Conservation (phyloP, 495 filamentous ascomycete genomes). For the Aspergillus sparsus region DNA sequence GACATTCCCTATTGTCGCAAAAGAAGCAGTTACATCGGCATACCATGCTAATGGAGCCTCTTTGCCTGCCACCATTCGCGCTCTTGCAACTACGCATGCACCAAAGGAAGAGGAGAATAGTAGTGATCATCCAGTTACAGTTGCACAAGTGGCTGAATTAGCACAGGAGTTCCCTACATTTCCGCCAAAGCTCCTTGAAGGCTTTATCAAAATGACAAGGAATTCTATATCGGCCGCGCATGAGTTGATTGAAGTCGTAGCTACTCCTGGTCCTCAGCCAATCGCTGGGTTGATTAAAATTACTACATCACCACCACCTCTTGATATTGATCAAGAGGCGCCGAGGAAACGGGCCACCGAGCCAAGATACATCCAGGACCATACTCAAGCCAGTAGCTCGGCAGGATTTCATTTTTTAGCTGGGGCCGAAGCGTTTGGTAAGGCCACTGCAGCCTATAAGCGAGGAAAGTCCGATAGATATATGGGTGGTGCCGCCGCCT, state of each 20-base stretch:
- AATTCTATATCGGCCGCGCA: slow-evolving; percentile 57
- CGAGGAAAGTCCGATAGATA: slow-evolving; percentile 64
- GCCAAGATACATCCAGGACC: slow-evolving; percentile 23
- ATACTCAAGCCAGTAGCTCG: slow-evolving; percentile 29
- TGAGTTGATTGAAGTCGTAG: slow-evolving; percentile 57
- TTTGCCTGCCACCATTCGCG: slow-evolving; percentile 53
- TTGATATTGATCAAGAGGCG: slow-evolving; percentile 33
- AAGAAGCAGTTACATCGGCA: slow-evolving; percentile 54
- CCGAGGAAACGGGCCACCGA: slow-evolving; percentile 14
- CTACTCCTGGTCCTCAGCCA: slow-evolving; percentile 31
- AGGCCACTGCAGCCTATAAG: slow-evolving; percentile 63
- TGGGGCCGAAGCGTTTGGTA: slow-evolving; percentile 51
- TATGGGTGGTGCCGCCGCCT: slow-evolving; percentile 66
- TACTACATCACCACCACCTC: slow-evolving; percentile 34
- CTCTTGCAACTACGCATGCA: slow-evolving; percentile 44
- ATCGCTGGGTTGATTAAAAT: slow-evolving; percentile 46
- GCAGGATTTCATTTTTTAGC: slow-evolving; percentile 43
- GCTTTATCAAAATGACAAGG: slow-evolving; percentile 56
- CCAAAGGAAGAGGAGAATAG: slow-evolving; percentile 35
- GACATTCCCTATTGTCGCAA: slow-evolving; percentile 44
- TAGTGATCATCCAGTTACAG: slow-evolving; percentile 44
- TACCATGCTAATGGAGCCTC: slow-evolving; percentile 67
- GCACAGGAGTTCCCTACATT: slow-evolving; percentile 53
- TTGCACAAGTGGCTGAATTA: slow-evolving; percentile 56
- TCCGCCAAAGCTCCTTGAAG: slow-evolving; percentile 42